Conservation (phyloP, 1,284 basidiomycete species). For the Leccinum angustisporum region DNA sequence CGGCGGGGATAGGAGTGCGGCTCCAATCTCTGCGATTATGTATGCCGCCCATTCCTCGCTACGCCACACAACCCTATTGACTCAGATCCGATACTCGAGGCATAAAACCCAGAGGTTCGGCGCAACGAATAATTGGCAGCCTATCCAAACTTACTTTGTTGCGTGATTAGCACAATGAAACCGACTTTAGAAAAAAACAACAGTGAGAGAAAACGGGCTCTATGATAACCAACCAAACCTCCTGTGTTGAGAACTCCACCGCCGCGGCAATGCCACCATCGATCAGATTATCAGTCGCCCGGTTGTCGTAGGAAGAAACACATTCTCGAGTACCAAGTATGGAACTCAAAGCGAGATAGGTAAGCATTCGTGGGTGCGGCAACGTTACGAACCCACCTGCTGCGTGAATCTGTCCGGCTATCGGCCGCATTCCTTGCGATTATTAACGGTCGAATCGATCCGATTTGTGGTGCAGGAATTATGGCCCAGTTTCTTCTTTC, state of each 20-base stretch:
- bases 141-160: background rate
- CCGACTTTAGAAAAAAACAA: background rate
- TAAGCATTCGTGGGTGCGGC: constrained; percentile 1
- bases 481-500: background rate
- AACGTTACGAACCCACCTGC: background rate
- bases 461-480: background rate
- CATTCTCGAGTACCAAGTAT: background rate
- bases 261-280: constrained; percentile 8
- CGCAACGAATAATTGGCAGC: background rate
- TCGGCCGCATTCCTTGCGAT: constrained; percentile 4
- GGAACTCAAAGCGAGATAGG: constrained; percentile 11
- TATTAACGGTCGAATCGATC: background rate
- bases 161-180: constrained; percentile 3
- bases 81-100: constrained; percentile 1
- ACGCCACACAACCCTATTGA: constrained; percentile 23
- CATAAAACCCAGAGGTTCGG: background rate
- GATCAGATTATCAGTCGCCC: constrained; percentile 1
- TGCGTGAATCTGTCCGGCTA: background rate
- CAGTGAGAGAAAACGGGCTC: background rate
- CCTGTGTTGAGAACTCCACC: constrained; percentile 7
- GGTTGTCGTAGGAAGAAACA: background rate
- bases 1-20: background rate
- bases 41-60: constrained; percentile 15
- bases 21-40: background rate
- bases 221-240: background rate